phyloP scores from a whole-genome alignment of 2,329 filamentous ascomycete species.

The Clarireedia homoeocarpa region DNA sequence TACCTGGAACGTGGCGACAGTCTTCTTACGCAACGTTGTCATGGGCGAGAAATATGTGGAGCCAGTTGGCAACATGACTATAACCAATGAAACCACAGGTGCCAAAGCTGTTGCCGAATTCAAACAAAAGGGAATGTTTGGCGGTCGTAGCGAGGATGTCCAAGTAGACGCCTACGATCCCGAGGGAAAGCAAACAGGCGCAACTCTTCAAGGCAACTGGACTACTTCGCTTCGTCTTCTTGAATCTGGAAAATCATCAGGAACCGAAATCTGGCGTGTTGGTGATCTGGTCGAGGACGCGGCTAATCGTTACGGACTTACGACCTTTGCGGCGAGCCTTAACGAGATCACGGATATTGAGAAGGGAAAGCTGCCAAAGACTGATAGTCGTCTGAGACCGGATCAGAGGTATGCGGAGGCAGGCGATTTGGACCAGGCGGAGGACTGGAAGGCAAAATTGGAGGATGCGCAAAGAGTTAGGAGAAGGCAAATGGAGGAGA shows the following conservation, averaged over 20 bases:
- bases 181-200: slow-evolving; percentile 56
- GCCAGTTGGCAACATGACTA: slow-evolving; percentile 81
- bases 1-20: slow-evolving; percentile 81
- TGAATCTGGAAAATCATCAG: slow-evolving; percentile 51
- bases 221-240: slow-evolving; percentile 63
- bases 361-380: slow-evolving; percentile 63
- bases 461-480: slow-evolving; percentile 79
- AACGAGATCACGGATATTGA: slow-evolving; percentile 86
- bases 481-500: slow-evolving; percentile 66
- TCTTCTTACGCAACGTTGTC: slow-evolving; percentile 91
- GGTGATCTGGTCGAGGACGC: slow-evolving; percentile 74
- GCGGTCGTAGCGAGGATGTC: slow-evolving; percentile 86
- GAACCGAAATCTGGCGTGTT: slow-evolving; percentile 68
- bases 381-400: slow-evolving; percentile 75
- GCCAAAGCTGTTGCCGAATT: slow-evolving; percentile 83
- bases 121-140: slow-evolving; percentile 94
- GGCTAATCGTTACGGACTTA: slow-evolving; percentile 77
- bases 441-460: slow-evolving; percentile 71
- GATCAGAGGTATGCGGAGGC: slow-evolving; percentile 82
- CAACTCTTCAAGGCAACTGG: slow-evolving; percentile 77
- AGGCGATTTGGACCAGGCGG: slow-evolving; percentile 74
- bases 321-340: slow-evolving; percentile 73
- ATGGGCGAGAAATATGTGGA: slow-evolving; percentile 98
- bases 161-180: slow-evolving; percentile 63
- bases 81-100: slow-evolving; percentile 76